These are phyloP conservation scores for Pythium vanterpoolii DNA, from an alignment of 352 stramenopile genomes.

Conservation along the genomic window DNA sequence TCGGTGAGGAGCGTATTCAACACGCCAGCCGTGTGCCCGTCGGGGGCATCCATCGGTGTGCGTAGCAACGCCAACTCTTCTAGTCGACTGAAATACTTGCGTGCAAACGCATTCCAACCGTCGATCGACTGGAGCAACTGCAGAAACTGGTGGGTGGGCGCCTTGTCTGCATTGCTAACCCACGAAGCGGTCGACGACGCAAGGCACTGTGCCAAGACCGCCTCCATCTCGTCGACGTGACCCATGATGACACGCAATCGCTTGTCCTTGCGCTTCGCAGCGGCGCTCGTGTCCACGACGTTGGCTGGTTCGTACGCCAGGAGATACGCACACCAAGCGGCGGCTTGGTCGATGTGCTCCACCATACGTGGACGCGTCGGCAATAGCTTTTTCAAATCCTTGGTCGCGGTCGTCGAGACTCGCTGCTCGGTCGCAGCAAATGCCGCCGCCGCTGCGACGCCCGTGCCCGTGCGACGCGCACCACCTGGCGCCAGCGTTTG, in stretches of 20 bases:
- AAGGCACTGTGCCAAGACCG: neutral
- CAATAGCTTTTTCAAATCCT: constrained; percentile 48
- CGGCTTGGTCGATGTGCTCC: constrained; percentile 21
- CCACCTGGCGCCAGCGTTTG: constrained; percentile 32
- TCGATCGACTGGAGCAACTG: constrained; percentile 13
- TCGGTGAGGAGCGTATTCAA: constrained; percentile 6
- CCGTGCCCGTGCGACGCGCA: constrained; percentile 36
- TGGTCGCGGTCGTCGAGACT: constrained; percentile 54
- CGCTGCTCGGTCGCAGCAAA: constrained; percentile 28
- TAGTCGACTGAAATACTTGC: constrained; percentile 11
- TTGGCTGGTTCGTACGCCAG: constrained; percentile 32
- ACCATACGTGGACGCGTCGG: constrained; percentile 29
- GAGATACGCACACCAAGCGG: constrained; percentile 44
- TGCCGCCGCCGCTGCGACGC: constrained; percentile 31
- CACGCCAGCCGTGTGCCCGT: constrained; percentile 4
- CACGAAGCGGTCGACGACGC: neutral
- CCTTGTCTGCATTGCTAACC: neutral
- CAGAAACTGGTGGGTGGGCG: constrained; percentile 1
- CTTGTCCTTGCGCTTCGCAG: constrained; percentile 26
- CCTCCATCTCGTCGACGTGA: constrained; percentile 24
- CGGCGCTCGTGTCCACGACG: neutral
- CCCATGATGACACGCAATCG: constrained; percentile 12
- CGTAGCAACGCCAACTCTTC: constrained; percentile 13
- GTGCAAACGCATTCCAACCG: constrained; percentile 11
- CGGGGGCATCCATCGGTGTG: constrained; percentile 12